Conservation (phyloP, 108 stramenopile genomes). For the Pseudonitzschia multiseries region DNA sequence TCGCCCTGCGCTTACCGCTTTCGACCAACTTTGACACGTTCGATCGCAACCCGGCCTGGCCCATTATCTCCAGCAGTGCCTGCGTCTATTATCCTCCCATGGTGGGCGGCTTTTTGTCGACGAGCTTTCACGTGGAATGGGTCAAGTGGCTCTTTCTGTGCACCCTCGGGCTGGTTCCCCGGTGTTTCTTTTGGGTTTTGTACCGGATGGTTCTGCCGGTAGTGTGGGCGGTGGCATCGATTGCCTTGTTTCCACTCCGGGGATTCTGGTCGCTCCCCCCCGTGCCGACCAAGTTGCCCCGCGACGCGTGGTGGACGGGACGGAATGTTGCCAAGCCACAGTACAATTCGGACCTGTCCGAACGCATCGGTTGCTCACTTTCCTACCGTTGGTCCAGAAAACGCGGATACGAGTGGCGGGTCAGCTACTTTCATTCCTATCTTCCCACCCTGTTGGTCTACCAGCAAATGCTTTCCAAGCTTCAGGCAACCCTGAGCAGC, state of each 20-base stretch:
- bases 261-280: not conserved
- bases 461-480: slow-evolving; percentile 26
- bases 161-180: slow-evolving; percentile 29
- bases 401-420: slow-evolving; percentile 60
- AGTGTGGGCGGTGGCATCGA: slow-evolving; percentile 31
- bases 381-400: slow-evolving; percentile 55
- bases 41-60: slow-evolving; percentile 58
- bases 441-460: slow-evolving; percentile 58
- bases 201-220: slow-evolving; percentile 25
- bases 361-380: slow-evolving; percentile 62
- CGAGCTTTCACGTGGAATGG: slow-evolving; percentile 66
- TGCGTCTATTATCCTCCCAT: slow-evolving; percentile 64
- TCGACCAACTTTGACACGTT: slow-evolving; percentile 61
- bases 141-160: slow-evolving; percentile 50
- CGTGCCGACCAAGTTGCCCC: slow-evolving; percentile 17
- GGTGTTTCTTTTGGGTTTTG: slow-evolving; percentile 18
- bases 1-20: slow-evolving; percentile 61
- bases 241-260: slow-evolving; percentile 11
- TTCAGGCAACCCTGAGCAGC: slow-evolving; percentile 1
- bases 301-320: slow-evolving; percentile 15
- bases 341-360: slow-evolving; percentile 53
- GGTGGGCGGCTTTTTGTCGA: slow-evolving; percentile 43
- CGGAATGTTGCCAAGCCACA: slow-evolving; percentile 37
- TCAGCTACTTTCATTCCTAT: slow-evolving; percentile 59
- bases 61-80: slow-evolving; percentile 47